Percentiles rank a stretch among this genome's conserved stretches.
phyloP scores from a whole-genome alignment of 2,329 filamentous ascomycete species.

The Ophiobolus disseminans region DNA sequence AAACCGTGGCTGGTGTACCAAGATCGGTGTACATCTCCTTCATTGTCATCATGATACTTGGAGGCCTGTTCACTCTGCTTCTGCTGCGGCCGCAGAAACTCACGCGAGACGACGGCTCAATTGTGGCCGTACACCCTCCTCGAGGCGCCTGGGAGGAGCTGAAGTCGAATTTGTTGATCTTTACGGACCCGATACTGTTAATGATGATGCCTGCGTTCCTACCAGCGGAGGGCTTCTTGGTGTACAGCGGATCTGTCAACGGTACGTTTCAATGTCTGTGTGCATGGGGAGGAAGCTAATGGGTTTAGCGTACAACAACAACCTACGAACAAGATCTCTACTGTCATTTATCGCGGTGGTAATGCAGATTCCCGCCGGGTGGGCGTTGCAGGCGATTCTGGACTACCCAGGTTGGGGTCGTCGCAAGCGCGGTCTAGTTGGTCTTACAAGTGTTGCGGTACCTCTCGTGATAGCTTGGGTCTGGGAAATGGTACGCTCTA shows the following conservation, averaged over 20 bases:
- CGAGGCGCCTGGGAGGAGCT: slow-evolving; percentile 36
- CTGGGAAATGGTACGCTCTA: slow-evolving; percentile 38
- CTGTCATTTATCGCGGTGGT: slow-evolving; percentile 39
- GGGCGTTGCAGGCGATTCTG: slow-evolving; percentile 37
- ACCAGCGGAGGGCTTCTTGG: slow-evolving; percentile 38
- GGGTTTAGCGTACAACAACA: slow-evolving; percentile 40
- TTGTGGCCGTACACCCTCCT: slow-evolving; percentile 36
- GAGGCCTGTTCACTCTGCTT: slow-evolving; percentile 31
- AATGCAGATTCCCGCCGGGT: slow-evolving; percentile 40
- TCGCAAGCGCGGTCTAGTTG: slow-evolving; percentile 36
- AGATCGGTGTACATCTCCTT: slow-evolving; percentile 41
- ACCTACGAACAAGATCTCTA: slow-evolving; percentile 34
- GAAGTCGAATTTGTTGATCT: slow-evolving; percentile 33
- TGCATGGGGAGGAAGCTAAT: no score
- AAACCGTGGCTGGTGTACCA: slow-evolving; percentile 38
- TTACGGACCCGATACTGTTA: slow-evolving; percentile 35
- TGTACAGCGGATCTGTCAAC: slow-evolving; percentile 44
- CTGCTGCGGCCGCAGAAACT: slow-evolving; percentile 38
- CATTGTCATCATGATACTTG: slow-evolving; percentile 38
- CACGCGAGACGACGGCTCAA: slow-evolving; percentile 37
- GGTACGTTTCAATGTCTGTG: slow-evolving; percentile 18
- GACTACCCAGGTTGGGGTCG: slow-evolving; percentile 38
- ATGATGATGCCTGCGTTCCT: slow-evolving; percentile 42
- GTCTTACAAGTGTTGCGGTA: slow-evolving; percentile 32
- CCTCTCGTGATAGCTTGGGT: slow-evolving; percentile 38